Evolutionary conservation across 2,329 filamentous ascomycete species (phyloP), one percentile per base, ranked within the genome.

Genomic region (Sodiomyces alkalinus): DNA sequence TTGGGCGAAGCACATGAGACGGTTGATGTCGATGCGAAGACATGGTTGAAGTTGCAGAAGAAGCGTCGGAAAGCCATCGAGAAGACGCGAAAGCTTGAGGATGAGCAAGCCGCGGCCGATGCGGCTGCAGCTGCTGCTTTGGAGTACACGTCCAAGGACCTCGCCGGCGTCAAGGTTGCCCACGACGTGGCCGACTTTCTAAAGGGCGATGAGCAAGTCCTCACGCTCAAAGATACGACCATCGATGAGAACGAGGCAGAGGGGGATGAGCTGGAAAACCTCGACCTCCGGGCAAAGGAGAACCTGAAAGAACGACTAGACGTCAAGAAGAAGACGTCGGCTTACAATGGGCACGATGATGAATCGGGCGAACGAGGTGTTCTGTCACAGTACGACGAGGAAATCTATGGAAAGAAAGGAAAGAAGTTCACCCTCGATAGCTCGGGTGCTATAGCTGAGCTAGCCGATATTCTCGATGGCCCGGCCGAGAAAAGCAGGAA

Each of bases 31-130:
- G 82, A 92, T 49, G 81, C 87, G 10, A 80, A 80, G 48, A 64
- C 80, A 2, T 98, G 90, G 90, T 53, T 98, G 34, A 71, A 79
- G 41, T 77, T 77, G 34, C 78, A 87, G 51, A 96, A 92, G 64
- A 96, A 92, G 60, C 68, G 86, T 28, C 83, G 92, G 51, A 92
- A 85, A 64, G 81, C 86, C 55, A 86, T 96, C 21, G 79, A 77
- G 25, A 76, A 81, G 42, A 74, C 76, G 17, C 69, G 79, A 39
- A 73, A 73, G 19, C 46, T 62, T 29, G 80, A 83, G 35, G 73
- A 80, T 44, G 83, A 94, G 48, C 57, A 83, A 25, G 81, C 75
- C 7, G 81, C 82, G 35, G 75, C 79, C 4, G 79, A 86, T 48
- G 68, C 68, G 7, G 66, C 60, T 4, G 67, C 68, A 2, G 70